Conservation (phyloP, 108 stramenopile genomes). For the Nitzschia palea region DNA sequence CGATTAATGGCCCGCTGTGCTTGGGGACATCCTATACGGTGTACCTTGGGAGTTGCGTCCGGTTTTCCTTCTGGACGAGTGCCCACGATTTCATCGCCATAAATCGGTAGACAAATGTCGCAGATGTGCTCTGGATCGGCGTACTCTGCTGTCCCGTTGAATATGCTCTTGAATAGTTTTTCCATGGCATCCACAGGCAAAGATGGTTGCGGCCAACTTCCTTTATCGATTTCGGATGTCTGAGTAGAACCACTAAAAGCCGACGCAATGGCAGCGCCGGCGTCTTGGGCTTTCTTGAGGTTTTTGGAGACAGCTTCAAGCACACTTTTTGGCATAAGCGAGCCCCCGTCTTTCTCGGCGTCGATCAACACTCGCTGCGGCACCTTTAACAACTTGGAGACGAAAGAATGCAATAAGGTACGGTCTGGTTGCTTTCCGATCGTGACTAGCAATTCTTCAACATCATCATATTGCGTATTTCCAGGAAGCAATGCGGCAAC, state of each 20-base stretch:
- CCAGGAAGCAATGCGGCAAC: constrained; percentile 64
- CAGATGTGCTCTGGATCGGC: constrained; percentile 82
- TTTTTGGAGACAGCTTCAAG: constrained; percentile 51
- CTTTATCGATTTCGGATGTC: not conserved
- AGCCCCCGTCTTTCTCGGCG: constrained; percentile 40
- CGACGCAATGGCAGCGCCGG: constrained; percentile 33
- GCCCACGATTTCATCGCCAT: constrained; percentile 81
- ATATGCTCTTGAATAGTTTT: not conserved
- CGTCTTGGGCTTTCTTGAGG: constrained; percentile 39
- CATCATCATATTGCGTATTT: constrained; percentile 60
- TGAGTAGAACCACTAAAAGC: not conserved
- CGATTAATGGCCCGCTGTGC: constrained; percentile 73
- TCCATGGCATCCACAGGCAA: not conserved
- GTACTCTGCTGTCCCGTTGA: constrained; percentile 37
- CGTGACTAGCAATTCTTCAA: constrained; percentile 62
- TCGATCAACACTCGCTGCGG: constrained; percentile 46
- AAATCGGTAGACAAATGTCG: constrained; percentile 67
- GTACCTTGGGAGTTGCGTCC: constrained; percentile 61
- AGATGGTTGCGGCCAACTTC: constrained; percentile 12
- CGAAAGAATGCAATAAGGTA: constrained; percentile 55
- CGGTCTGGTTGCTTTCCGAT: constrained; percentile 75
- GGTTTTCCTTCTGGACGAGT: constrained; percentile 40
- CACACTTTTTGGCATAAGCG: constrained; percentile 34
- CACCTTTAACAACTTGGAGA: constrained; percentile 77
- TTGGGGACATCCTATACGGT: constrained; percentile 69